phyloP scores from a whole-genome alignment of 179 eudicot genomes.

The Silene noctiflora region DNA sequence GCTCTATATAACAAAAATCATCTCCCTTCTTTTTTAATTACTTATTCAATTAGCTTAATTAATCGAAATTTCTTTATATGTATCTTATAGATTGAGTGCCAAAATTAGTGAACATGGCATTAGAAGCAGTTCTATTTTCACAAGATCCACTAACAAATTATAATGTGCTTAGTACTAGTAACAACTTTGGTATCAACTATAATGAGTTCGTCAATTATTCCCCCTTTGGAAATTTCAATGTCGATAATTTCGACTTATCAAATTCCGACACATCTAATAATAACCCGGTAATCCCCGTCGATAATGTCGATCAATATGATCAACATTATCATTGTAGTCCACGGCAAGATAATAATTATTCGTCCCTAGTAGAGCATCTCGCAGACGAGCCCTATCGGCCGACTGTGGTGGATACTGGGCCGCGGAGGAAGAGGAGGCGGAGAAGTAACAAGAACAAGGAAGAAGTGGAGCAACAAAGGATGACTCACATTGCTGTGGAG shows the following conservation, averaged over 20 bases:
- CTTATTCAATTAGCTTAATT: too few relatives aligned
- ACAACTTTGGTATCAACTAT: background rate
- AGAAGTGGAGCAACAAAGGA: slow-evolving; percentile 48
- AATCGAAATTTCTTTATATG: too few relatives aligned
- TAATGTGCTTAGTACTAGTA: slow-evolving; percentile 8
- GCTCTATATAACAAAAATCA: background rate
- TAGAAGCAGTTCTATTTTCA: slow-evolving; percentile 44
- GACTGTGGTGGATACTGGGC: slow-evolving; percentile 13
- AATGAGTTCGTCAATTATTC: slow-evolving; percentile 18
- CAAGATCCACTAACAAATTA: slow-evolving; percentile 38
- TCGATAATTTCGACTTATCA: slow-evolving; percentile 8
- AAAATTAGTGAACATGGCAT: slow-evolving; percentile 29
- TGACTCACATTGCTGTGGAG: slow-evolving; percentile 52
- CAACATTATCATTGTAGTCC: background rate
- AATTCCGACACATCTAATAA: background rate
- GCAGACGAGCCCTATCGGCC: slow-evolving; percentile 19
- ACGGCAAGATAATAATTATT: background rate
- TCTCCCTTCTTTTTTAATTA: too few relatives aligned
- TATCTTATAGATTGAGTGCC: background rate
- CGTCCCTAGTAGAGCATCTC: slow-evolving; percentile 17
- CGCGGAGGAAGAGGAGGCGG: slow-evolving; percentile 35
- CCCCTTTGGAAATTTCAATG: background rate
- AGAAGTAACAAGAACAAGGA: slow-evolving; percentile 40
- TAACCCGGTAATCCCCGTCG: background rate
- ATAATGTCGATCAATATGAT: slow-evolving; percentile 17